phyloP scores from a whole-genome alignment of 73 alveolate genomes.

The Paraurostyla sp. region DNA sequence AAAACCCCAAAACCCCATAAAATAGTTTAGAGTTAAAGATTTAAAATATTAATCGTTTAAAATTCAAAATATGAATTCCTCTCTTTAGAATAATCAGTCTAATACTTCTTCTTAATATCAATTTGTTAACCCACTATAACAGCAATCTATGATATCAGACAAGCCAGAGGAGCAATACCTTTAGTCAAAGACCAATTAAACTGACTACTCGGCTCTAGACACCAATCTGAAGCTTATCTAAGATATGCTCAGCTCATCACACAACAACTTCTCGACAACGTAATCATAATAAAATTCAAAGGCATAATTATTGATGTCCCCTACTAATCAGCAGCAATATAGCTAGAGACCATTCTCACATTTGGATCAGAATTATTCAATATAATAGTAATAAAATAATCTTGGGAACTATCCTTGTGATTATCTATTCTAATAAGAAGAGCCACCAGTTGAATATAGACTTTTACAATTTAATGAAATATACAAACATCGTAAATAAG shows the following conservation, averaged over 20 bases:
- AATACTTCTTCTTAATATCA: not conserved
- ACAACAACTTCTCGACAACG: not conserved
- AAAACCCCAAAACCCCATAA: not conserved
- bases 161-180: slow-evolving; percentile 51
- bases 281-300: no score
- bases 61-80: not conserved
- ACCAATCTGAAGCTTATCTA: slow-evolving; percentile 30
- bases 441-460: slow-evolving; percentile 54
- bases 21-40: not conserved
- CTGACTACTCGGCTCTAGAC: slow-evolving; percentile 41
- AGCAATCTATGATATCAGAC: slow-evolving; percentile 2
- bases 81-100: not conserved
- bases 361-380: no score
- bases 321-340: no score
- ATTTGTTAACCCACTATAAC: not conserved
- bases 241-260: slow-evolving; percentile 8
- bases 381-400: no score
- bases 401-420: slow-evolving; percentile 37
- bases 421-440: slow-evolving; percentile 25
- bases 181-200: not conserved
- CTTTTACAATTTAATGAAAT: slow-evolving; percentile 37
- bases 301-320: no score
- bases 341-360: no score
- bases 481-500: slow-evolving; percentile 26
- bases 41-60: not conserved